Base-by-base conservation (phyloP, 306 rosid species). In the Geum urbanum region DNA sequence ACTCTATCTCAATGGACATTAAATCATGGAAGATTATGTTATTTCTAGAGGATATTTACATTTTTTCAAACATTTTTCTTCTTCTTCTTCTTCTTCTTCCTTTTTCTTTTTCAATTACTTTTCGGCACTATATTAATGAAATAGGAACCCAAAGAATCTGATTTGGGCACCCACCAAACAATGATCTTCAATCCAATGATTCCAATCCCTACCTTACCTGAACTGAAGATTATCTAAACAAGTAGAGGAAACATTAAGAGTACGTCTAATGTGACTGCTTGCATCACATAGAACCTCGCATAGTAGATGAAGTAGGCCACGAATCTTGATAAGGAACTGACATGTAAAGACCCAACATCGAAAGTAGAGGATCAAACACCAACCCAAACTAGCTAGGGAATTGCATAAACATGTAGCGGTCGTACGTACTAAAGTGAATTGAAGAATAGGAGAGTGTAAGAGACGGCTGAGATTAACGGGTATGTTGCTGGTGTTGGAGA, bases 371-470 rank as follows among this genome's bases (percentile, higher is more conserved):
- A 4, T 90, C 84, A 70, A 94, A 82, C 76, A 87, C 74, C 10
- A 82, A 27, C 11, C 90, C 92, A 13, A 94, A 40, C 10, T n/a
- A n/a, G n/a, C n/a, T 56, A 0, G 96, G 95, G 85, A 72, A 70
- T 62, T 86, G 92, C 0, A 82, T 4, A 52, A 90, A 85, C 54
- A 94, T 78, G 87, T 62, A 79, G 67, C 87, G 92, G 0, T 92
- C n/a, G n/a, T n/a, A n/a, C 95, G 47, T 94, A 90, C 55, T 94
- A 96, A 27, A 94, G 87, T 67, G 97, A 88, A 69, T 94, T 94
- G 92, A 94, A 87, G 84, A 94, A 84, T 0, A 97, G 98, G 57
- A 94, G 96, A 0, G 86, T 69, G 86, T 94, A 94, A 1, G 97
- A 82, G 6, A 82, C 90, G 65, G 91, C 81, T 9, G 98, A 94